Percentiles rank a stretch among this genome's conserved stretches.
phyloP scores from a whole-genome alignment of 345 rosid genomes.

The Citrus medica region DNA sequence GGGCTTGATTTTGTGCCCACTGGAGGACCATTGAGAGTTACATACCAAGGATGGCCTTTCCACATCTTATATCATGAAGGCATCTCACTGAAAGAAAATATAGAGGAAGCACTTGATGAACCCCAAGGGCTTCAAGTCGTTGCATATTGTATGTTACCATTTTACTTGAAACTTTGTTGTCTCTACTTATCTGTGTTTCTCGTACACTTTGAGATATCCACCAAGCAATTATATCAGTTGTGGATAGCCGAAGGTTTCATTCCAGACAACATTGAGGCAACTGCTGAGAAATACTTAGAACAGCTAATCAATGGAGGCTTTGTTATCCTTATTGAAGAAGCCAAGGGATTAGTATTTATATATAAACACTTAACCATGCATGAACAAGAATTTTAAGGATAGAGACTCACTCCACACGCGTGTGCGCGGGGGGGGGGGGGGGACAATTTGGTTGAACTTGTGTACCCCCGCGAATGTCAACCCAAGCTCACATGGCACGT shows the following conservation, averaged over 20 bases:
- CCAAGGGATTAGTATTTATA: too few species aligned
- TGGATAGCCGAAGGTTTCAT: constrained; percentile 8
- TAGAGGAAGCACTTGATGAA: too few species aligned
- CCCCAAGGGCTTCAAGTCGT: too few species aligned
- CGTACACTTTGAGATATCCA: neutral
- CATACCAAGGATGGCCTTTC: neutral
- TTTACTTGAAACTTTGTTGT: neutral
- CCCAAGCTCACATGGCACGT: too few species aligned
- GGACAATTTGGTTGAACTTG: too few species aligned
- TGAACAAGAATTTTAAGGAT: too few species aligned
- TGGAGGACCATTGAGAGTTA: neutral
- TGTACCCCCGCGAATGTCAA: too few species aligned
- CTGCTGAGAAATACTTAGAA: neutral
- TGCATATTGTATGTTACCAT: neutral
- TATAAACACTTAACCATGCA: too few species aligned
- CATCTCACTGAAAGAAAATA: neutral
- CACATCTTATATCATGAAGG: neutral
- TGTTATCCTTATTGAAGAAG: neutral
- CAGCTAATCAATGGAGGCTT: neutral
- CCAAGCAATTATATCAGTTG: neutral
- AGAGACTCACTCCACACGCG: too few species aligned
- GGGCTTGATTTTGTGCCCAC: neutral
- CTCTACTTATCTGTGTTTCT: neutral
- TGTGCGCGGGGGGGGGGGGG: too few species aligned
- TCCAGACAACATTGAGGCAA: neutral